Evolutionary conservation across 768 basidiomycete species (phyloP).

Genomic region (Phanerochaete carnosa): DNA sequence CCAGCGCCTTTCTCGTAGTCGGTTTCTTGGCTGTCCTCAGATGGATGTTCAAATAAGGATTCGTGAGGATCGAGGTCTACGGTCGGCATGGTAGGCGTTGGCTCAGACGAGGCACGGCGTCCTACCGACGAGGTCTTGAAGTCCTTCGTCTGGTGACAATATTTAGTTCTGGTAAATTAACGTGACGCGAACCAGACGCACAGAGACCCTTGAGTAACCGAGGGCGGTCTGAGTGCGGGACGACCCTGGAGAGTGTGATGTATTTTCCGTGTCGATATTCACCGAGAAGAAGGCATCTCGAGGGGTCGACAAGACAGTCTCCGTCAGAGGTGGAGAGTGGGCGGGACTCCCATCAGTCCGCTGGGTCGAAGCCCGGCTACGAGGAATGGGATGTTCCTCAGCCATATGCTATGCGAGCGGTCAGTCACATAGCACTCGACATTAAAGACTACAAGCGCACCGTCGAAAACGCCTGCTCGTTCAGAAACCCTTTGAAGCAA

Average conservation of each 20-base stretch:
- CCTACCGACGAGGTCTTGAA: not conserved
- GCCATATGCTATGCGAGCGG: not conserved
- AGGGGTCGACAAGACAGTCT: not conserved
- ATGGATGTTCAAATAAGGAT: not conserved
- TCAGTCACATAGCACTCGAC: not conserved
- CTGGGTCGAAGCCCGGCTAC: not conserved
- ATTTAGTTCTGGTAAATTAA: not conserved
- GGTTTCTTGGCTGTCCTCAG: not conserved
- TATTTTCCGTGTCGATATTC: not conserved
- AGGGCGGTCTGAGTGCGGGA: not conserved
- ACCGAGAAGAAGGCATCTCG: not conserved
- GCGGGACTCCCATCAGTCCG: not conserved
- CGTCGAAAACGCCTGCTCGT: not conserved
- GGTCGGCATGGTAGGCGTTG: not conserved
- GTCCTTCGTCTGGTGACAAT: not conserved
- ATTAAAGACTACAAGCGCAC: not conserved
- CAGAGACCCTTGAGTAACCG: not conserved
- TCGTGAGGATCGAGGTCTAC: not conserved
- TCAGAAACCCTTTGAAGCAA: conserved; percentile 3
- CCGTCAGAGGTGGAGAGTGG: not conserved
- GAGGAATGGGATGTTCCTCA: not conserved
- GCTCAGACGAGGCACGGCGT: conserved; percentile 1
- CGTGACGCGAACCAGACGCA: not conserved
- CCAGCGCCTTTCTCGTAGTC: not conserved
- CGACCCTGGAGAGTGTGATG: not conserved